Percentiles rank a stretch among this genome's conserved stretches.
Conservation (phyloP, 2,329 filamentous ascomycete genomes). For the Colletotrichum sp. region DNA sequence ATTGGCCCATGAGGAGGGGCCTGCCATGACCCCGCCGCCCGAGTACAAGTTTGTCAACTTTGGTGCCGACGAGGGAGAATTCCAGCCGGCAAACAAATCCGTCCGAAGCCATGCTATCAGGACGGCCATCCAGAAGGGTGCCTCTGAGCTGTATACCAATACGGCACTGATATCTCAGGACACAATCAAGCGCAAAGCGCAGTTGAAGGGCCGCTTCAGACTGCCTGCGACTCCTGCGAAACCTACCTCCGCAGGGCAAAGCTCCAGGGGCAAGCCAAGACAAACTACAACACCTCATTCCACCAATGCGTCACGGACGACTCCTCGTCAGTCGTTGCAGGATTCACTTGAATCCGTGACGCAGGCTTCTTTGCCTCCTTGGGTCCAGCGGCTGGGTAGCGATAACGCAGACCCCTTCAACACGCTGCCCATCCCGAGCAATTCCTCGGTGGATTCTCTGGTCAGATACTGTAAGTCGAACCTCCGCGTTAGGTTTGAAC, state of each 20-base stretch:
- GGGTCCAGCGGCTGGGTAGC: constrained; percentile 6
- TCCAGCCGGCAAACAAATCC: constrained; percentile 10
- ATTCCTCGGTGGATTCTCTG: constrained; percentile 7
- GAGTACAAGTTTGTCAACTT: constrained; percentile 21
- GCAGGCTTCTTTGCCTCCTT: not conserved
- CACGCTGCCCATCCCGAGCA: constrained; percentile 17
- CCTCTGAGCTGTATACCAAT: not conserved
- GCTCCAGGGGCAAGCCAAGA: not conserved
- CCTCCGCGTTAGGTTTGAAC: not conserved
- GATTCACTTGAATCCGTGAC: not conserved
- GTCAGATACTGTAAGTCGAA: constrained; percentile 18
- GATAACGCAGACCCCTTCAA: constrained; percentile 21
- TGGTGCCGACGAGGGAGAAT: not conserved
- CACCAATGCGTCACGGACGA: too few relatives aligned
- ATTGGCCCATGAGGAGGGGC: not conserved
- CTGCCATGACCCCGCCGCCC: not conserved
- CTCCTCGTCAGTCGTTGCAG: not conserved
- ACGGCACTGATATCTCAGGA: not conserved
- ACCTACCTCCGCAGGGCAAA: not conserved
- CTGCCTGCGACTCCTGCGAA: not conserved
- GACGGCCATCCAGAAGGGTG: constrained; percentile 13
- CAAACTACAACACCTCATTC: not conserved
- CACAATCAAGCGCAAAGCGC: not conserved
- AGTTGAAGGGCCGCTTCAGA: constrained; percentile 20
- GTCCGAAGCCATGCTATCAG: constrained; percentile 21